Evolutionary conservation across 768 basidiomycete genomes (phyloP), one percentile per base, ranked within the genome.

Genomic region (Pisolithus albus): DNA sequence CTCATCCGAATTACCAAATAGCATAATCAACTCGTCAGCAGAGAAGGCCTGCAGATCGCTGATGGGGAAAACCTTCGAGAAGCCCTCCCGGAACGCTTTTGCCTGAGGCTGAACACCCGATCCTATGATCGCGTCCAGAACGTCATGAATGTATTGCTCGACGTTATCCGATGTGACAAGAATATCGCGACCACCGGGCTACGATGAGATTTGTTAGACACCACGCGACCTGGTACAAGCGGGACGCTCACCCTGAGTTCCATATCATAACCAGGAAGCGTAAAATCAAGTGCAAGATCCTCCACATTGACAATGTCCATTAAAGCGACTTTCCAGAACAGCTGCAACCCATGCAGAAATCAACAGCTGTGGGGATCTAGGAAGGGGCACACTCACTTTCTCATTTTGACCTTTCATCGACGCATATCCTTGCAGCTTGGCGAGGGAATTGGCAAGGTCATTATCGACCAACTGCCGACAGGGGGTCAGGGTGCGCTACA

Each of bases 1-100:
- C 63, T 99, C 96, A n/a, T 97, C 92, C 8, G 88, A 83, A 60
- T 94, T 94, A 16, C 95, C 95, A 61, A 97, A 95, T 19, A 98
- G 75, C 80, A 95, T 88, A 15, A 88, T 88, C n/a, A 99, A 72
- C 67, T 99, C 96, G 52, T 96, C 91, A 5, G 91, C 80, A 36
- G 94, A 87, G 71, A 99, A 99, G 6, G 91, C 88, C 58, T 87
- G 83, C 28, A 99, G 72, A 62, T 99, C 94, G 24, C 77, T 72
- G 43, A 98, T 83, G 5, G 95, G 90, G 78, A 99, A 98, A 28
- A 98, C 93, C 64, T 93, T 92, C 1, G 91, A 92, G 69, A 95
- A 95, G 1, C 92, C 95, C 56, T 93, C 89, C 56, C 84, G 79
- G 82, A 99, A 97, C 2, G 93, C 92, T 62, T 86, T 83, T 7